These are phyloP conservation scores for Cladosporium sp. DNA, from an alignment of 2,329 filamentous ascomycete genomes.

Conservation along the genomic window DNA sequence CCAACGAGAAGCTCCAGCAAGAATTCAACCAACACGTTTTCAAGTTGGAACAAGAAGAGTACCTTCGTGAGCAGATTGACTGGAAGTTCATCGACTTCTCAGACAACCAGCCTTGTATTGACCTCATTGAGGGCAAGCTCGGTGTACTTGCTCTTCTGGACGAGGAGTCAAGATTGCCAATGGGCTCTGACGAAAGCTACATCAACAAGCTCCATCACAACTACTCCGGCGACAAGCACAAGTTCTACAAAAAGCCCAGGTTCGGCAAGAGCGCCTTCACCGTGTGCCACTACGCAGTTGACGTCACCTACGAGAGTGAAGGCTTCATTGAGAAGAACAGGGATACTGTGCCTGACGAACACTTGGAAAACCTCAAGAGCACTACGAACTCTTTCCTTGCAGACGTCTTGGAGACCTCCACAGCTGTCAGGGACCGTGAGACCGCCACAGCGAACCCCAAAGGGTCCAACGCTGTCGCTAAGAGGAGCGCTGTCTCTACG, in stretches of 20 bases:
- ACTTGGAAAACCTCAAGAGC: constrained; percentile 84
- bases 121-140: constrained; percentile 94
- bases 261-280: constrained; percentile 98
- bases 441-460: constrained; percentile 59
- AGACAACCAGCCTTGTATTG: constrained; percentile 98
- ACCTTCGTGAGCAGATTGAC: constrained; percentile 91
- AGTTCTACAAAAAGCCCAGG: constrained; percentile 97
- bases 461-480: constrained; percentile 66
- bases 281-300: constrained; percentile 95
- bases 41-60: constrained; percentile 98
- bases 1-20: constrained; percentile 98
- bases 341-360: constrained; percentile 96
- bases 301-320: constrained; percentile 97
- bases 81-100: constrained; percentile 99
- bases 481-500: constrained; percentile 87
- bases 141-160: constrained; percentile 89
- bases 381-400: constrained; percentile 82
- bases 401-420: constrained; percentile 79
- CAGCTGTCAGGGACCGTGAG: constrained; percentile 87
- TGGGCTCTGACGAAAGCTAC: constrained; percentile 96
- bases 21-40: constrained; percentile 99
- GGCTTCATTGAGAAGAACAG: constrained; percentile 99
- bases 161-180: constrained; percentile 92
- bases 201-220: constrained; percentile 95
- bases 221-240: constrained; percentile 83